phyloP scores from a whole-genome alignment of 768 basidiomycete genomes.

The Tubosaeta sp. region DNA sequence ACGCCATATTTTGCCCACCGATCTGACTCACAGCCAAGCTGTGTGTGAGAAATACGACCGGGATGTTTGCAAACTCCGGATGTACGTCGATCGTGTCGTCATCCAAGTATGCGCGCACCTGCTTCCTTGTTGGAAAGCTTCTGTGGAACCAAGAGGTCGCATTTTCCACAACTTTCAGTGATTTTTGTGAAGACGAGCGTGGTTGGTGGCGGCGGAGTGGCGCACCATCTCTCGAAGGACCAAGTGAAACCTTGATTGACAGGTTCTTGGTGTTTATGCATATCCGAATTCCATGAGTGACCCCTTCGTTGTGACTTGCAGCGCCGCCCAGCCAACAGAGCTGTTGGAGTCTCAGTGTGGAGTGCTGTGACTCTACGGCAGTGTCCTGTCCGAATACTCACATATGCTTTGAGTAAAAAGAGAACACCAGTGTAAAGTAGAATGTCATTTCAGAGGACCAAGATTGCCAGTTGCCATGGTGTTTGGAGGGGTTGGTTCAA shows the following conservation, averaged over 20 bases:
- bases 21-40: conserved; percentile 29
- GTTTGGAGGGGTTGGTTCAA: no score
- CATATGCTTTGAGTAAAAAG: background rate
- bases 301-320: background rate
- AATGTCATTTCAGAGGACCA: no score
- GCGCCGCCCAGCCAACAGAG: background rate
- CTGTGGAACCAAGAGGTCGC: background rate
- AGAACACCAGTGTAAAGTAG: background rate
- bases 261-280: background rate
- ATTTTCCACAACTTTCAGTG: background rate
- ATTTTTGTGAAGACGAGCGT: background rate
- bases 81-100: background rate
- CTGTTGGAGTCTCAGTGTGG: background rate
- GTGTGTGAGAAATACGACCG: conserved; percentile 26
- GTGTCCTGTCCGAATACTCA: background rate
- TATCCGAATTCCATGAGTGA: background rate
- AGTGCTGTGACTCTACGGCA: conserved; percentile 4
- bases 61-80: conserved; percentile 9
- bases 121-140: background rate
- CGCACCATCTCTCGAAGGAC: background rate
- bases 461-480: no score
- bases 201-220: conserved; percentile 1
- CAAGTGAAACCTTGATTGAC: background rate
- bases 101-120: background rate
- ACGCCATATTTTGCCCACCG: conserved; percentile 27